phyloP scores from a whole-genome alignment of 495 filamentous ascomycete genomes.

The Pseudotulostoma volvatum region DNA sequence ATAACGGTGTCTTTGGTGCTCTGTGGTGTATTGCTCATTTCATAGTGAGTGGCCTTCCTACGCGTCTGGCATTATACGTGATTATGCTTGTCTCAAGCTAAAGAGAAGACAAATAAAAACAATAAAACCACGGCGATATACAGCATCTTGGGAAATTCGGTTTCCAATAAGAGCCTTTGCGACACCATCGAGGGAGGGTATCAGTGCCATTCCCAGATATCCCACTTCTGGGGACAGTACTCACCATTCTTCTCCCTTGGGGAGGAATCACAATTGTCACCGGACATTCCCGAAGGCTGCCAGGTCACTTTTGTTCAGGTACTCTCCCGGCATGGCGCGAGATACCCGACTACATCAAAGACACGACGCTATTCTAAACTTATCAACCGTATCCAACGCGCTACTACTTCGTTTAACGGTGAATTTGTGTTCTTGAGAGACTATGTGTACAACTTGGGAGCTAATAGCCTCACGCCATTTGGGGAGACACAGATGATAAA shows the following conservation, averaged over 20 bases:
- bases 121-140: too few relatives aligned
- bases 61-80: too few relatives aligned
- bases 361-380: constrained; percentile 35
- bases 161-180: neutral
- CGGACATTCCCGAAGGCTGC: constrained; percentile 43
- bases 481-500: constrained; percentile 59
- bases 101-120: too few relatives aligned
- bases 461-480: constrained; percentile 55
- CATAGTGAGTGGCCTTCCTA: too few relatives aligned
- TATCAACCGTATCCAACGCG: constrained; percentile 43
- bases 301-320: constrained; percentile 60
- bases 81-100: too few relatives aligned
- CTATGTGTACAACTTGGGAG: constrained; percentile 58
- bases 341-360: constrained; percentile 56
- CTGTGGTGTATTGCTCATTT: too few relatives aligned
- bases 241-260: constrained; percentile 59
- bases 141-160: neutral
- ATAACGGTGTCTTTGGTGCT: too few relatives aligned
- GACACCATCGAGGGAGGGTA: neutral
- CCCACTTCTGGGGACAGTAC: constrained; percentile 75
- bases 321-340: constrained; percentile 69
- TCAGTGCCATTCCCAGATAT: constrained; percentile 20
- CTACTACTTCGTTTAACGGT: constrained; percentile 37
- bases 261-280: constrained; percentile 38
- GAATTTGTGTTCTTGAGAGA: constrained; percentile 45